Evolutionary conservation across 371 early-diverging fungal species (phyloP).

Genomic region (Catenaria anguillulae): DNA sequence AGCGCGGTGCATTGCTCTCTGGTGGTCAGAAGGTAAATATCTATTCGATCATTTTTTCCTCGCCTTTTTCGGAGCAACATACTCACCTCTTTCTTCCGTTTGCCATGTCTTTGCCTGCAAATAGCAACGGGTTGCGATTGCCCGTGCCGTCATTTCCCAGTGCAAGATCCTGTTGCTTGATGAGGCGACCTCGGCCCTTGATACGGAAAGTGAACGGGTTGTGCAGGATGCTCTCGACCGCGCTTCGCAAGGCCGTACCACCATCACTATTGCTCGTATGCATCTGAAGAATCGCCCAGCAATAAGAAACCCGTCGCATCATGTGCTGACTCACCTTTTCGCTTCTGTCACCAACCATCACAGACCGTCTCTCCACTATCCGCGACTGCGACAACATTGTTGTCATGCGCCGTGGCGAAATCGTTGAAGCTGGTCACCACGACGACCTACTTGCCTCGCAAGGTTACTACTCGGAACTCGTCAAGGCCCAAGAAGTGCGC

Average conservation of each 20-base stretch:
- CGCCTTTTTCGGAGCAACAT: neutral
- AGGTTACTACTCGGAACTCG: slow-evolving; percentile 4
- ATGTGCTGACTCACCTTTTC: neutral
- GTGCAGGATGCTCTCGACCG: slow-evolving; percentile 76
- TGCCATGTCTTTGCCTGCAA: too few relatives aligned
- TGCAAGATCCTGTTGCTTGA: slow-evolving; percentile 16
- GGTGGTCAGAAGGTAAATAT: slow-evolving; percentile 60
- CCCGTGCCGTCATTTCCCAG: slow-evolving; percentile 56
- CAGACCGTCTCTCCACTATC: slow-evolving; percentile 15
- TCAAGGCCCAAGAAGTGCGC: slow-evolving; percentile 10
- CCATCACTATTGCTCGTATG: slow-evolving; percentile 52
- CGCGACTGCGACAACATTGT: slow-evolving; percentile 68
- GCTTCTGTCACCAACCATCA: too few relatives aligned
- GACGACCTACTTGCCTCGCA: slow-evolving; percentile 27
- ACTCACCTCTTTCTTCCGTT: neutral
- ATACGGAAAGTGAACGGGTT: slow-evolving; percentile 72
- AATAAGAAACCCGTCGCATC: too few relatives aligned
- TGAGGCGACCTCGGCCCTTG: slow-evolving; percentile 32
- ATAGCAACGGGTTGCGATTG: slow-evolving; percentile 81
- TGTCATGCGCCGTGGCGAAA: slow-evolving; percentile 52
- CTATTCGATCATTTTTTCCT: neutral
- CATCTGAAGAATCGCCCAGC: slow-evolving; percentile 6
- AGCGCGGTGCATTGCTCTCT: slow-evolving; percentile 23
- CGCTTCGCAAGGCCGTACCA: slow-evolving; percentile 48
- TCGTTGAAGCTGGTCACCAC: slow-evolving; percentile 59